A percentile compares a stretch with the other conserved stretches of the same genome.
These are phyloP conservation scores for Kwoniella sp. DNA, from an alignment of 768 basidiomycete species.

Conservation along the genomic window DNA sequence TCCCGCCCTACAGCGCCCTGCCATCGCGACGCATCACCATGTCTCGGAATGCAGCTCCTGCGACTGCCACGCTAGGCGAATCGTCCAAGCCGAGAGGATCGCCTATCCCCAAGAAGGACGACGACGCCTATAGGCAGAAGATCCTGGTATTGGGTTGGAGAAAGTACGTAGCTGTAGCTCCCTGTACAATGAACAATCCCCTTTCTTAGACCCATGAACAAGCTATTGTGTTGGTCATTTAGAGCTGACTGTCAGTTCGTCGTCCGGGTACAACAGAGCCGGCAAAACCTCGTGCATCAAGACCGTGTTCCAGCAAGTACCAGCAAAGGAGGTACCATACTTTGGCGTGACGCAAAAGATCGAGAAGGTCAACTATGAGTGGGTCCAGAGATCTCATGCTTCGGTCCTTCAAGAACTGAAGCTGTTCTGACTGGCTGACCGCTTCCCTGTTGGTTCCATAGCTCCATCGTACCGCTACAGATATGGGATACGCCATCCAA, in stretches of 20 bases:
- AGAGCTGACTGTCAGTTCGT: slow-evolving; percentile 8
- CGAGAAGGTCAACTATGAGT: slow-evolving; percentile 78
- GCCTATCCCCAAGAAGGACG: slow-evolving; percentile 17
- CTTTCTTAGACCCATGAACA: too few relatives aligned
- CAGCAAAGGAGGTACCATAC: slow-evolving; percentile 83
- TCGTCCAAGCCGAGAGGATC: slow-evolving; percentile 33
- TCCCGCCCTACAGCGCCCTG: background rate
- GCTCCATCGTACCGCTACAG: slow-evolving; percentile 87
- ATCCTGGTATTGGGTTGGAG: slow-evolving; percentile 52
- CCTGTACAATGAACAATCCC: too few relatives aligned
- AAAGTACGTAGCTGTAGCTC: too few relatives aligned
- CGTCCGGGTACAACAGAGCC: slow-evolving; percentile 61
- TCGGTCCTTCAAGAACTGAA: background rate
- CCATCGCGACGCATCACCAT: background rate
- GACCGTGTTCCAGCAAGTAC: slow-evolving; percentile 83
- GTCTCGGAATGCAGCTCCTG: background rate
- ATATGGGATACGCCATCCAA: slow-evolving; percentile 95
- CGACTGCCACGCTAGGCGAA: slow-evolving; percentile 24
- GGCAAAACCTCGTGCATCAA: slow-evolving; percentile 91
- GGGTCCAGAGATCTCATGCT: slow-evolving; percentile 55
- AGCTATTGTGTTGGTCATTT: too few relatives aligned
- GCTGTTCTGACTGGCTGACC: background rate
- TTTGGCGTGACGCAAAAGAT: slow-evolving; percentile 83
- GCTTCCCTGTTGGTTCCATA: slow-evolving; percentile 51
- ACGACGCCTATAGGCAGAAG: slow-evolving; percentile 37